A percentile compares a stretch with the other conserved stretches of the same genome.
Conservation (phyloP, 1,284 basidiomycete species). For the Flammula alnicola region DNA sequence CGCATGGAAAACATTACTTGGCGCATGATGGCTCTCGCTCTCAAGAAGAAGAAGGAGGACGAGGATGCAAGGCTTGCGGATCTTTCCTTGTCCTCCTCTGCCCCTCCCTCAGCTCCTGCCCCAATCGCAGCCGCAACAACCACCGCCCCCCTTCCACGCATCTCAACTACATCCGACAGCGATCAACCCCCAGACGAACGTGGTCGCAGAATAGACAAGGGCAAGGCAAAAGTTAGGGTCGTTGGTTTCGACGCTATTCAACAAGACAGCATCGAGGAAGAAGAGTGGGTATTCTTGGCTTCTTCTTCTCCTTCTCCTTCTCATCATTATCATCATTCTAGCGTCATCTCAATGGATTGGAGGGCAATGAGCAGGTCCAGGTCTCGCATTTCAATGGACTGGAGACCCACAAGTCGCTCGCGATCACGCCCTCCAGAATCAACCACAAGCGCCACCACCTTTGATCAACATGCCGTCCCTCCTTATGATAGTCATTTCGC, state of each 20-base stretch:
- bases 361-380: slow-evolving; percentile 89
- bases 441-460: slow-evolving; percentile 39
- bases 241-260: slow-evolving; percentile 79
- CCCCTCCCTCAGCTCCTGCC: background rate
- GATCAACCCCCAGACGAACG: slow-evolving; percentile 47
- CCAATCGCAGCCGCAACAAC: slow-evolving; percentile 5
- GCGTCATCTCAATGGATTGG: slow-evolving; percentile 87
- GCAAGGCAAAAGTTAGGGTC: slow-evolving; percentile 72
- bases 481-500: slow-evolving; percentile 47
- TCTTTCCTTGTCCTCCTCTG: slow-evolving; percentile 6
- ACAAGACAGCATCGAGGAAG: slow-evolving; percentile 70
- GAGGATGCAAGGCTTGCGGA: slow-evolving; percentile 47
- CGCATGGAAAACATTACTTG: slow-evolving; percentile 98
- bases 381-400: slow-evolving; percentile 89
- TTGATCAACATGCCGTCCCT: slow-evolving; percentile 48
- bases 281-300: slow-evolving; percentile 73
- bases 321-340: slow-evolving; percentile 37
- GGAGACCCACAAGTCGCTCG: slow-evolving; percentile 76
- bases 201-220: slow-evolving; percentile 76
- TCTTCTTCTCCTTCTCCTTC: slow-evolving; percentile 26
- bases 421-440: slow-evolving; percentile 68
- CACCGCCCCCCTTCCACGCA: slow-evolving; percentile 5
- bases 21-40: slow-evolving; percentile 96
- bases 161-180: no score
- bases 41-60: slow-evolving; percentile 85